Percentiles rank a stretch among this genome's conserved stretches.
These are phyloP conservation scores for Amanita subjunquillea DNA, from an alignment of 768 basidiomycete species.

Conservation along the genomic window DNA sequence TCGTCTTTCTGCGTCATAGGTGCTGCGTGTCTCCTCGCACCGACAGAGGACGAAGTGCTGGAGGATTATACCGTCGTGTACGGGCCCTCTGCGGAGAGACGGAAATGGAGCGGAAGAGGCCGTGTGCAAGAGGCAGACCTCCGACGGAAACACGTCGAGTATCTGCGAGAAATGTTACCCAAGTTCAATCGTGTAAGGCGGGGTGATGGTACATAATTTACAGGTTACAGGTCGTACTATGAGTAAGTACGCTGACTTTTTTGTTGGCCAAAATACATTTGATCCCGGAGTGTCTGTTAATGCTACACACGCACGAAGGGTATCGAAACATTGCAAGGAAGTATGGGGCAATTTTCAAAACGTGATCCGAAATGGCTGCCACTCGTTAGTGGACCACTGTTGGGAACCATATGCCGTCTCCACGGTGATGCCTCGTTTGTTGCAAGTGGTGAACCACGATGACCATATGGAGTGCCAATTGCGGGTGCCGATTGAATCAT, in stretches of 20 bases:
- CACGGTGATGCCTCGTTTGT: background rate
- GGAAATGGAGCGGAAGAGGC: constrained; percentile 81
- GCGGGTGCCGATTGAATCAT: background rate
- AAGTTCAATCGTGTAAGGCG: constrained; percentile 75
- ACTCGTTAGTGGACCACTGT: constrained; percentile 1
- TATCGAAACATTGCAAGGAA: background rate
- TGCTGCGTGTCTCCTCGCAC: constrained; percentile 69
- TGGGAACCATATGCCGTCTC: background rate
- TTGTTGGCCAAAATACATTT: background rate
- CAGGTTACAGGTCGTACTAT: background rate
- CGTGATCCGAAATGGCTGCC: background rate
- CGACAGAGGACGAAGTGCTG: constrained; percentile 66
- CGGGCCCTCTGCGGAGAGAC: constrained; percentile 62
- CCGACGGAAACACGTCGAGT: constrained; percentile 82
- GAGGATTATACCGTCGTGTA: constrained; percentile 81
- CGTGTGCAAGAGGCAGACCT: constrained; percentile 77
- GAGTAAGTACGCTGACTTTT: too few relatives aligned
- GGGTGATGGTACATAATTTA: constrained; percentile 37
- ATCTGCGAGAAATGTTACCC: constrained; percentile 83
- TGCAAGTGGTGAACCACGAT: constrained; percentile 1
- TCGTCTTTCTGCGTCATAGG: constrained; percentile 78
- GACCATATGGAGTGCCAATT: constrained; percentile 1
- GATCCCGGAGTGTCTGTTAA: background rate
- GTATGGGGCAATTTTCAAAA: background rate
- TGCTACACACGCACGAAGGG: background rate